phyloP scores from a whole-genome alignment of 805 yeast genomes.

The Sungouiozyma intestinalis region DNA sequence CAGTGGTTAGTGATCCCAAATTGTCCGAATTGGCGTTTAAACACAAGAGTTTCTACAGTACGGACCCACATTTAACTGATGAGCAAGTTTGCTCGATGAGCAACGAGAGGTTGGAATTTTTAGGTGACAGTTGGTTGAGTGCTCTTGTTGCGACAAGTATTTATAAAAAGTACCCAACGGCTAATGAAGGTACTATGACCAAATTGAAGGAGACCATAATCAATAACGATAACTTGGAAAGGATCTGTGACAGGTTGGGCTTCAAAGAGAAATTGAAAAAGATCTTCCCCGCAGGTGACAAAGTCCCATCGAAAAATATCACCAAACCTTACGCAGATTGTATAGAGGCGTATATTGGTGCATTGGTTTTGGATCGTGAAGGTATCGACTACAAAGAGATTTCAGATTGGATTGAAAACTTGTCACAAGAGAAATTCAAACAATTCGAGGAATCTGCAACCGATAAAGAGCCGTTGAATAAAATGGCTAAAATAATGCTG shows the following conservation, averaged over 20 bases:
- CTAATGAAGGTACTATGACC: constrained; percentile 69
- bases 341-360: constrained; percentile 87
- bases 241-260: constrained; percentile 55
- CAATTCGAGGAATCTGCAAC: constrained; percentile 6
- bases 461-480: constrained; percentile 31
- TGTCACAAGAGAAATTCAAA: constrained; percentile 28
- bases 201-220: constrained; percentile 54
- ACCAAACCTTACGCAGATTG: constrained; percentile 53
- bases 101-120: constrained; percentile 75
- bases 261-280: constrained; percentile 45
- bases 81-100: constrained; percentile 9
- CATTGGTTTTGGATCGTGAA: constrained; percentile 42
- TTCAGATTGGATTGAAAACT: constrained; percentile 40
- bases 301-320: constrained; percentile 47
- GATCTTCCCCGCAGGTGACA: constrained; percentile 36
- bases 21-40: constrained; percentile 16
- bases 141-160: constrained; percentile 52
- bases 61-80: constrained; percentile 11
- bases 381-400: constrained; percentile 34
- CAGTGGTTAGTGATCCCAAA: constrained; percentile 11
- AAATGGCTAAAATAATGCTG: constrained; percentile 63
- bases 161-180: constrained; percentile 51
- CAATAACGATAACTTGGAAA: constrained; percentile 54
- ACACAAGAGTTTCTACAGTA: constrained; percentile 14
- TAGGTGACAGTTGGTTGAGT: constrained; percentile 76